phyloP scores from a whole-genome alignment of 495 filamentous ascomycete genomes.

The Cercophora sp. region DNA sequence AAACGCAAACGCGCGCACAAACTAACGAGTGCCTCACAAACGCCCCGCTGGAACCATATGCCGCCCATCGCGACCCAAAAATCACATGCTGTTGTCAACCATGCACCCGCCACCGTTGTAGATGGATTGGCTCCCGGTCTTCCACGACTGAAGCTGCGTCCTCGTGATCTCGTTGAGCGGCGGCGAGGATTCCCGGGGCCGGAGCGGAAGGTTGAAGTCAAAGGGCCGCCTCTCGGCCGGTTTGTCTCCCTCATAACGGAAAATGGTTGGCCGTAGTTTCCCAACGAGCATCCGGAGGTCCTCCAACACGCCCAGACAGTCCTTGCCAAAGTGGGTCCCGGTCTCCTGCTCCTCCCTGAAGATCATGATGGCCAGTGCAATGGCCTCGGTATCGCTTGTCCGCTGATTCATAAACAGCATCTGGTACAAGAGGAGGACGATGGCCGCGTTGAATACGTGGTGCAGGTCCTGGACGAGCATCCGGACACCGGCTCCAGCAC shows the following conservation, averaged over 20 bases:
- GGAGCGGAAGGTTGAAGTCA: too few species aligned
- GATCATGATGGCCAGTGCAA: slow-evolving; percentile 27
- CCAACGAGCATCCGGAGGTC: slow-evolving; percentile 22
- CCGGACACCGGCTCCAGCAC: slow-evolving; percentile 15
- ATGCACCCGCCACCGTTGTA: neutral
- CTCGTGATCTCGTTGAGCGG: neutral
- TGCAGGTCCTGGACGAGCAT: slow-evolving; percentile 37
- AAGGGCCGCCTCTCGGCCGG: too few species aligned
- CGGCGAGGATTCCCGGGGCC: neutral
- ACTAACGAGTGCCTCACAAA: neutral
- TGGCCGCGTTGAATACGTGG: slow-evolving; percentile 42
- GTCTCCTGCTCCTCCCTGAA: slow-evolving; percentile 24
- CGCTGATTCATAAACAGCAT: slow-evolving; percentile 28
- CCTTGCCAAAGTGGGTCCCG: slow-evolving; percentile 24
- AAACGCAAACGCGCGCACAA: too few species aligned
- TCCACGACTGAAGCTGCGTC: slow-evolving; percentile 9
- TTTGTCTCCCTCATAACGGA: slow-evolving; percentile 1
- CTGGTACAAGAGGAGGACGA: slow-evolving; percentile 37
- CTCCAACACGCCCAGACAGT: slow-evolving; percentile 24
- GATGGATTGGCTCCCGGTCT: slow-evolving; percentile 9
- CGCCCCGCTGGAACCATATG: neutral
- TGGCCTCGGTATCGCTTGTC: slow-evolving; percentile 19
- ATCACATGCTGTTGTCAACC: neutral
- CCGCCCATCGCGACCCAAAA: neutral
- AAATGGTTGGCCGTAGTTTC: slow-evolving; percentile 21